A percentile compares a stretch with the other conserved stretches of the same genome.
Evolutionary conservation across 2,329 filamentous ascomycete genomes (phyloP).

Genomic region (Aspergillus chevalieri): DNA sequence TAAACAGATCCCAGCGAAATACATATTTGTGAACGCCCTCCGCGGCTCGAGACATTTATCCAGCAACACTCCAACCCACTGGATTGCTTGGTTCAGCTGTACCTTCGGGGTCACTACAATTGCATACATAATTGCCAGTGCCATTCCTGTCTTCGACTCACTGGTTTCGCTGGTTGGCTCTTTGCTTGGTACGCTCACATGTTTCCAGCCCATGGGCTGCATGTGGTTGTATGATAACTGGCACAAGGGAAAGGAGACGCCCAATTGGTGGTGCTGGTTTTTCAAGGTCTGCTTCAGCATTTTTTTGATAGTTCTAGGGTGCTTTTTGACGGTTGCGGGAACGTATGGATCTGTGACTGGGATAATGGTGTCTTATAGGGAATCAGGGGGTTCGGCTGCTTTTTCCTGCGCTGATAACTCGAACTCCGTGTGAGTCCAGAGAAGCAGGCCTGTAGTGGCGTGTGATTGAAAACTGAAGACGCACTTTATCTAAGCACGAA

Average conservation of each 20-base stretch:
- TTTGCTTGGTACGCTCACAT: slow-evolving; percentile 16
- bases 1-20: slow-evolving; percentile 3
- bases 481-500: too few species aligned
- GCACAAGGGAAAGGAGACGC: slow-evolving; percentile 12
- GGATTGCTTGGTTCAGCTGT: slow-evolving; percentile 19
- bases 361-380: slow-evolving; percentile 21
- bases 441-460: too few species aligned
- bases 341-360: slow-evolving; percentile 41
- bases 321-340: slow-evolving; percentile 40
- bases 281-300: slow-evolving; percentile 14
- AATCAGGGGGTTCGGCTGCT: neutral
- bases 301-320: slow-evolving; percentile 34
- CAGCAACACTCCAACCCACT: slow-evolving; percentile 18
- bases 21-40: slow-evolving; percentile 12
- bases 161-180: slow-evolving; percentile 22
- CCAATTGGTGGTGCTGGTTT: slow-evolving; percentile 6
- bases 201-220: slow-evolving; percentile 13
- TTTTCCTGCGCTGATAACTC: neutral
- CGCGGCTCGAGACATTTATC: slow-evolving; percentile 16
- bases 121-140: slow-evolving; percentile 22
- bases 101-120: slow-evolving; percentile 13
- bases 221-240: slow-evolving; percentile 36
- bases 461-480: too few species aligned
- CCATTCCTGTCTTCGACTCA: slow-evolving; percentile 19
- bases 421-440: neutral